A percentile compares a stretch with the other conserved stretches of the same genome.
Evolutionary conservation across 106 monocot species (phyloP).

Genomic region (Acanthochlamys bracteata): DNA sequence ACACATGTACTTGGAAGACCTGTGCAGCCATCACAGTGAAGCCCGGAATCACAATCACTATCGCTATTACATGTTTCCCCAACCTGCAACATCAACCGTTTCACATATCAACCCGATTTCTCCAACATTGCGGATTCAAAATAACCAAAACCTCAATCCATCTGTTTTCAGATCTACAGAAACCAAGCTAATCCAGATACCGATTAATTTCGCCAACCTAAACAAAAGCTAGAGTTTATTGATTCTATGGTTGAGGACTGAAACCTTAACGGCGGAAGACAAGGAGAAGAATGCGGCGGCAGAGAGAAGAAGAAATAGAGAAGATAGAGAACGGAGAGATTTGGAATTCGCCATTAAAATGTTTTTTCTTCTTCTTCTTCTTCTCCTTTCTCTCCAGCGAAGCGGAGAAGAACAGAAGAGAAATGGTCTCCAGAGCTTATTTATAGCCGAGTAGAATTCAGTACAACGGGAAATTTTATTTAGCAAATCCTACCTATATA

Average conservation of each 20-base stretch:
- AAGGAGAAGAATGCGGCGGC: neutral
- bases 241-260: too few relatives aligned
- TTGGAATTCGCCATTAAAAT: neutral
- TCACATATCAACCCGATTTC: neutral
- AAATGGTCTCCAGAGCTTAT: too few relatives aligned
- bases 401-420: neutral
- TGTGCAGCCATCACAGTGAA: conserved; percentile 49
- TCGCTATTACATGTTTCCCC: conserved; percentile 32
- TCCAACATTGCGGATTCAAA: neutral
- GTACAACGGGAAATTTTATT: too few relatives aligned
- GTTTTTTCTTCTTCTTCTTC: neutral
- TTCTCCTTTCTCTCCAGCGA: neutral
- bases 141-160: neutral
- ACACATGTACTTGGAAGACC: conserved; percentile 27
- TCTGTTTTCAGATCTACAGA: too few relatives aligned
- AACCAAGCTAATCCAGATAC: too few relatives aligned
- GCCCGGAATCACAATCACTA: conserved; percentile 34
- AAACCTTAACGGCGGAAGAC: neutral
- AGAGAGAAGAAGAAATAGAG: neutral
- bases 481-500: too few relatives aligned
- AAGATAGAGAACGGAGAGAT: neutral
- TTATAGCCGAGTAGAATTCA: too few relatives aligned
- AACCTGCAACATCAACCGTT: conserved; percentile 14
- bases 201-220: too few relatives aligned
- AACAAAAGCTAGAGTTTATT: too few relatives aligned